Base-by-base conservation (phyloP, 2,329 filamentous ascomycete species). In the Nemania bipapillata region DNA sequence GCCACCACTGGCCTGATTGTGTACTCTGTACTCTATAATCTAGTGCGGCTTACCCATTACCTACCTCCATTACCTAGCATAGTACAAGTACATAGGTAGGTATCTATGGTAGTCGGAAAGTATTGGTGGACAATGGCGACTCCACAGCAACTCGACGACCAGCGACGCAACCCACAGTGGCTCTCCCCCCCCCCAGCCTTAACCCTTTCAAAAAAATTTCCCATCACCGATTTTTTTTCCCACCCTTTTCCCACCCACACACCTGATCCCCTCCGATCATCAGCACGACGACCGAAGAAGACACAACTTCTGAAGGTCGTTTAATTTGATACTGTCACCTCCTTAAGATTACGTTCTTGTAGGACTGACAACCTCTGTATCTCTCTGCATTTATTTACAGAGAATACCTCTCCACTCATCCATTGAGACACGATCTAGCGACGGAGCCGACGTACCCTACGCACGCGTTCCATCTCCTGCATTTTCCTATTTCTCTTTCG, bases 341-440 rank as follows among this genome's bases (percentile, higher is more conserved):
- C 70, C 70, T 72, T 73, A 45, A 54, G 68, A 60, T 26, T 65
- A 64, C 30, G 26, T 66, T 60, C 59, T 52, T 67, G 65, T 74
- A 75, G 73, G 75, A 73, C 72, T 70, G 74, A 72, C 56, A 63
- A 57, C 61, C 64, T 59, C 57, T 73, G 73, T 74, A 70, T 74
- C 47, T 74, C 74, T 77, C 73, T 76, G 75, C 61, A 74, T 77
- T 76, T 70, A 58, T 65, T 74, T 74, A 72, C 74, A 75, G 75
- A 72, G 74, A 70, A 73, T 72, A 72, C 68, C 55, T 72, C 71
- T 64, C 70, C 71, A 69, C 71, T 74, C 69, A 65, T 66, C 70
- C 60, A 50, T 69, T 69, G 71, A 73, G 72, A 72, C 73, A 67
- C 69, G 61, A 72, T 65, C 53, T 45, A 65, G 67, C 68, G 61